Evolutionary conservation across 768 basidiomycete genomes (phyloP).

Genomic region (Podaxis pistillaris): DNA sequence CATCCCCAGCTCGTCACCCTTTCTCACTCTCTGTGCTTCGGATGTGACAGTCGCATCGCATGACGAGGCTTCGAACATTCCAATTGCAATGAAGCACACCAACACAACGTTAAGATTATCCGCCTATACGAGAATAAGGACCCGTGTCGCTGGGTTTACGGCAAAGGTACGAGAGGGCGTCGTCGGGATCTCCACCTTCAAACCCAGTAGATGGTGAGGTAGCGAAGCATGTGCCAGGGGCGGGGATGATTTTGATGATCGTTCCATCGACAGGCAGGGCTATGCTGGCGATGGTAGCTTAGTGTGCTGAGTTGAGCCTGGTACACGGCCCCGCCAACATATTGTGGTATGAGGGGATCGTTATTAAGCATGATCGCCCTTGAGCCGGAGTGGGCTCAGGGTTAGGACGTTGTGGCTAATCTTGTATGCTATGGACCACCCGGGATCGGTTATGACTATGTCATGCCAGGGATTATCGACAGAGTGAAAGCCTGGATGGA

Average conservation of each 20-base stretch:
- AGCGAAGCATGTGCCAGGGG: conserved; percentile 54
- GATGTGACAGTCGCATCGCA: conserved; percentile 49
- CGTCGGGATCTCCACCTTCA: conserved; percentile 16
- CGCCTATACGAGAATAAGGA: conserved; percentile 54
- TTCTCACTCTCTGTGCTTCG: conserved; percentile 41
- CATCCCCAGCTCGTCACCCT: conserved; percentile 58
- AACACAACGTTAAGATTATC: conserved; percentile 51
- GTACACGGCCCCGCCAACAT: conserved; percentile 50
- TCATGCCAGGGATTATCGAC: too few relatives aligned
- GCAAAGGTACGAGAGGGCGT: too few relatives aligned
- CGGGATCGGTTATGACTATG: too few relatives aligned
- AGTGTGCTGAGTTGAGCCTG: conserved; percentile 57
- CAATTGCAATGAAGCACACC: conserved; percentile 56
- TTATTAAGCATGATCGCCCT: conserved; percentile 53
- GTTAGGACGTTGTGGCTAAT: conserved; percentile 36
- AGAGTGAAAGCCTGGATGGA: too few relatives aligned
- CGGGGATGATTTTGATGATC: conserved; percentile 36
- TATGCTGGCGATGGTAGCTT: conserved; percentile 65
- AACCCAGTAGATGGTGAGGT: conserved; percentile 25
- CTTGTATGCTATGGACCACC: too few relatives aligned
- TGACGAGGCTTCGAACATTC: conserved; percentile 66
- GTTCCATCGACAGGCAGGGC: conserved; percentile 55
- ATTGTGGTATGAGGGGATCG: conserved; percentile 35
- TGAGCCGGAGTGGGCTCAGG: conserved; percentile 57
- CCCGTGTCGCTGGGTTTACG: conserved; percentile 45